Evolutionary conservation across 2,329 filamentous ascomycete species (phyloP), one percentile per base, ranked within the genome.

Genomic region (Claviceps capensis): DNA sequence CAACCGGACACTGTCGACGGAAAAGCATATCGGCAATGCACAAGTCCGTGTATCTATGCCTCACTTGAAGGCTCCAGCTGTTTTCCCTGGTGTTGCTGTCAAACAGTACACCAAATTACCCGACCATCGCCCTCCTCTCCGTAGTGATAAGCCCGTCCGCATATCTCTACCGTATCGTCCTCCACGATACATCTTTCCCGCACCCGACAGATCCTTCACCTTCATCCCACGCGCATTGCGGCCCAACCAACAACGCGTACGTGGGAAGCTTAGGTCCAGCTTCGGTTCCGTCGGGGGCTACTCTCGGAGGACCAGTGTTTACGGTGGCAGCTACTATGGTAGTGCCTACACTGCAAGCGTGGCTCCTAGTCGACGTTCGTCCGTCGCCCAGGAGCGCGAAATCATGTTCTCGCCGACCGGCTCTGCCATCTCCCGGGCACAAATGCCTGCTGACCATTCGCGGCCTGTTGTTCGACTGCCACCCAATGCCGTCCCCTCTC

Each of bases 161-260:
- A 88, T 98, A 59, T 96, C 89, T 8, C 75, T 98, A 43, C 91
- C 93, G 2, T 77, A 85, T 30, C 78, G 86, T 56, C 74, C 81
- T 13, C 86, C 88, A 38, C 82, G 86, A 56, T 96, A 96, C 67
- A 90, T 96, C 55, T 95, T 93, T 68, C 93, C 93, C 5, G 86
- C 89, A 2, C 76, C 80, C 47, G 90, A 96, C 61, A 78, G 93
- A 57, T 97, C 93, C 0, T 98, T 98, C 67, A 95, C 96, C 61
- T 98, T 98, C 69, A 98, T 98, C 55, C 93, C 93, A 13, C 80
- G 93, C 58, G 91, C 91, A 11, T 78, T 96, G 72, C 82, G 93
- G 59, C 93, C 93, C 14, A 96, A 95, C 65, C 89, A 95, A 65
- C 88, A 95, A 71, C 86, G 94, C 52, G 62, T 63, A 53, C 64